These are phyloP conservation scores for Annulohypoxylon moriforme DNA, from an alignment of 495 filamentous ascomycete genomes.

Conservation along the genomic window DNA sequence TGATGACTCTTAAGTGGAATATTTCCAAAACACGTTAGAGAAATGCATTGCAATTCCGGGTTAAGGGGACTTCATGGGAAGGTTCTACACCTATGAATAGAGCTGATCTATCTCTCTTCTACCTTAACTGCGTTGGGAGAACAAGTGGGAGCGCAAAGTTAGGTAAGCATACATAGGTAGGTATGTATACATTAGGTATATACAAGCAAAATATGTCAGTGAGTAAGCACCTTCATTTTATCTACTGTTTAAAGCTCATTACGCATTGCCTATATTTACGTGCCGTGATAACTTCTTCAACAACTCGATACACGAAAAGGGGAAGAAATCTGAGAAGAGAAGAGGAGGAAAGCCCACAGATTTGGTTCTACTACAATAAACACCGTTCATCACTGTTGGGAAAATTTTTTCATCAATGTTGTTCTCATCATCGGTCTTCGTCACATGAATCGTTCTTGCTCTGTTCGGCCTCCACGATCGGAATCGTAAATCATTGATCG, in stretches of 20 bases:
- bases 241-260: not conserved
- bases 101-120: no score
- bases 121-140: no score
- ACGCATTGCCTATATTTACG: not conserved
- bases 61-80: no score
- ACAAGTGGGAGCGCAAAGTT: not conserved
- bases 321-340: not conserved
- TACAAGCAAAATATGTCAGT: not conserved
- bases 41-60: no score
- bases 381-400: slow-evolving; percentile 13
- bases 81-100: no score
- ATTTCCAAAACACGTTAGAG: no score
- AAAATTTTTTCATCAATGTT: slow-evolving; percentile 5
- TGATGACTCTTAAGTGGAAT: no score
- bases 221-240: not conserved
- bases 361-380: slow-evolving; percentile 20
- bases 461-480: slow-evolving; percentile 1
- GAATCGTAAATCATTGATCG: slow-evolving; percentile 39
- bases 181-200: no score
- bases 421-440: not conserved
- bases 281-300: not conserved
- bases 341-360: not conserved
- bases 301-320: not conserved
- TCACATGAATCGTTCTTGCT: slow-evolving; percentile 16
- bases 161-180: no score